These are phyloP conservation scores for Sporothrix variecibatus DNA, from an alignment of 2,329 filamentous ascomycete species.

Conservation along the genomic window DNA sequence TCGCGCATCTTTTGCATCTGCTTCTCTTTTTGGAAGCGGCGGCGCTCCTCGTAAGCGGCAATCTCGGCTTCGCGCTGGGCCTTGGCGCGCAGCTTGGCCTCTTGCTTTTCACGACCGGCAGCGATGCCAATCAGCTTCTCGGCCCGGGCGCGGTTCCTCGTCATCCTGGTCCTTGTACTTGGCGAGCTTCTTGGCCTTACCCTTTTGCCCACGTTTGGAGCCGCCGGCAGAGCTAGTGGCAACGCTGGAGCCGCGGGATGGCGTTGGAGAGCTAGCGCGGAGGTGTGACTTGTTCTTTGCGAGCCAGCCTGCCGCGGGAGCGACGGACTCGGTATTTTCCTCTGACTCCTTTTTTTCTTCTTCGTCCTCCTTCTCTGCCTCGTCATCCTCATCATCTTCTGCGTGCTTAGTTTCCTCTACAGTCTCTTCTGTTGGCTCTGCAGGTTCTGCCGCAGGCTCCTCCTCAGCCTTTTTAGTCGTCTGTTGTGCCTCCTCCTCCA, in stretches of 20 bases:
- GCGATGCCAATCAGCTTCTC: constrained; percentile 83
- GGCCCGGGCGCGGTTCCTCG: constrained; percentile 84
- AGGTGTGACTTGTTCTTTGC: constrained; percentile 20
- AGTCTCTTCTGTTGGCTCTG: not conserved
- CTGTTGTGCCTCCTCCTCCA: not conserved
- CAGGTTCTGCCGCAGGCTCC: not conserved
- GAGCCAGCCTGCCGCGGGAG: constrained; percentile 29
- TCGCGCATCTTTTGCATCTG: constrained; percentile 75
- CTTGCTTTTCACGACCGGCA: constrained; percentile 65
- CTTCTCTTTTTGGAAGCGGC: constrained; percentile 76
- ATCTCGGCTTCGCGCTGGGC: constrained; percentile 70
- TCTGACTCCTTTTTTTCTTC: constrained; percentile 31
- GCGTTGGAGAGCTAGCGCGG: constrained; percentile 26
- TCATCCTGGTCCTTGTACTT: constrained; percentile 96
- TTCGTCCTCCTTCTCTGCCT: constrained; percentile 27
- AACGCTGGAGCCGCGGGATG: constrained; percentile 35
- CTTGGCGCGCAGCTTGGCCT: constrained; percentile 69
- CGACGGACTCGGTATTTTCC: constrained; percentile 22
- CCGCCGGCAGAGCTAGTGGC: constrained; percentile 43
- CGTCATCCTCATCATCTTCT: not conserved
- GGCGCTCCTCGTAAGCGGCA: constrained; percentile 70
- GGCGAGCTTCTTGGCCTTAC: constrained; percentile 84
- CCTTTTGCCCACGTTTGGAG: constrained; percentile 71
- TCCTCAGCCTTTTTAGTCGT: not conserved
- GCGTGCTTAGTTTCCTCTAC: not conserved